phyloP scores from a whole-genome alignment of 495 filamentous ascomycete species.

The Xylaria castorea region DNA sequence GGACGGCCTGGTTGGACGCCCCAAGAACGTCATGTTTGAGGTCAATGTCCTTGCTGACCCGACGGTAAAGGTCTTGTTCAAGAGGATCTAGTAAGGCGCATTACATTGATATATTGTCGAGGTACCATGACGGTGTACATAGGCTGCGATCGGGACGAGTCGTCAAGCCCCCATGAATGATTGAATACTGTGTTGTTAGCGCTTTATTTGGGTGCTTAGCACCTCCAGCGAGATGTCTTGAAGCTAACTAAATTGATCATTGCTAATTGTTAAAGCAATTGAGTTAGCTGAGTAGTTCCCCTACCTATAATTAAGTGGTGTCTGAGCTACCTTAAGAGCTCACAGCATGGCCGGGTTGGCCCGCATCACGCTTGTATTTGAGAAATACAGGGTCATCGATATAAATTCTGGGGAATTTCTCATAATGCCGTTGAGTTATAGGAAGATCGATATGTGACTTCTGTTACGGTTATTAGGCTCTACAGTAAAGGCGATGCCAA shows the following conservation, averaged over 20 bases:
- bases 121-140: background rate
- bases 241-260: background rate
- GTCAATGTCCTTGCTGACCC: constrained; percentile 39
- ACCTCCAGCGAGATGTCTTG: background rate
- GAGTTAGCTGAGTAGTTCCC: background rate
- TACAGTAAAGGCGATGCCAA: background rate
- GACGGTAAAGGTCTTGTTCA: constrained; percentile 36
- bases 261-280: background rate
- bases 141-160: background rate
- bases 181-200: background rate
- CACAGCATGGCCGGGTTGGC: background rate
- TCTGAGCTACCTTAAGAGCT: background rate
- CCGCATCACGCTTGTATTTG: background rate
- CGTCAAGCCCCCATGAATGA: background rate
- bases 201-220: background rate
- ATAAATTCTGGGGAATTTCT: background rate
- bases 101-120: background rate
- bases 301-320: background rate
- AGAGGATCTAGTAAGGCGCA: constrained; percentile 20
- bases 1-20: constrained; percentile 38
- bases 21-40: constrained; percentile 40
- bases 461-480: background rate
- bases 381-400: background rate
- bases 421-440: background rate
- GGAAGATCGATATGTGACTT: background rate